phyloP scores from a whole-genome alignment of 2,329 filamentous ascomycete genomes.

The Dryadomyces quercus-mongolicae region DNA sequence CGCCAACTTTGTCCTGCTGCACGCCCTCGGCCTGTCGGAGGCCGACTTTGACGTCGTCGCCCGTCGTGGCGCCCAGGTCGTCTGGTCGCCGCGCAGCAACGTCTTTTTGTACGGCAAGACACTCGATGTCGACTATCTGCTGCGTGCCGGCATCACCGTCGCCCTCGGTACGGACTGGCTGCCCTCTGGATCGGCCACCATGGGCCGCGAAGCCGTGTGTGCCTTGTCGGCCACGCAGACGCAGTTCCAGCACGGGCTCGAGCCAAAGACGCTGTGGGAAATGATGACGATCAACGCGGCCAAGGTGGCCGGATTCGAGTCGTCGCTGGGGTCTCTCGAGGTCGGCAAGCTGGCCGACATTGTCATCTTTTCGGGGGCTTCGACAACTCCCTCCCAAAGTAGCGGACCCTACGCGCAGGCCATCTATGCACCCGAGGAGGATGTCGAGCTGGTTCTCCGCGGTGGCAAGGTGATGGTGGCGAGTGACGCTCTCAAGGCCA shows the following conservation, averaged over 20 bases:
- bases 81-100: constrained; percentile 20
- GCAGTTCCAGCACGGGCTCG: constrained; percentile 7
- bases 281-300: constrained; percentile 31
- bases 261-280: constrained; percentile 16
- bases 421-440: constrained; percentile 12
- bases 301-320: constrained; percentile 24
- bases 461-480: constrained; percentile 15
- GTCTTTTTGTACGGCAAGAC: constrained; percentile 18
- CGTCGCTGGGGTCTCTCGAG: constrained; percentile 27
- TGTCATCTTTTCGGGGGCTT: constrained; percentile 20
- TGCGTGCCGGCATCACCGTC: constrained; percentile 16
- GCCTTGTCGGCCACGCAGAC: constrained; percentile 8
- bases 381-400: neutral
- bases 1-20: constrained; percentile 16
- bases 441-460: constrained; percentile 17
- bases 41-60: constrained; percentile 16
- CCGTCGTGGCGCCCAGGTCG: constrained; percentile 15
- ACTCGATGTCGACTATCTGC: constrained; percentile 15
- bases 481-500: constrained; percentile 4
- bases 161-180: constrained; percentile 20
- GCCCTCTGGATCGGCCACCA: constrained; percentile 18
- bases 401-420: constrained; percentile 13
- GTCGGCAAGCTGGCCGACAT: constrained; percentile 30
- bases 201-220: constrained; percentile 16
- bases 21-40: constrained; percentile 15